Evolutionary conservation across 495 filamentous ascomycete species (phyloP), one percentile per base, ranked within the genome.

Genomic region (Aspergillus asperescens): DNA sequence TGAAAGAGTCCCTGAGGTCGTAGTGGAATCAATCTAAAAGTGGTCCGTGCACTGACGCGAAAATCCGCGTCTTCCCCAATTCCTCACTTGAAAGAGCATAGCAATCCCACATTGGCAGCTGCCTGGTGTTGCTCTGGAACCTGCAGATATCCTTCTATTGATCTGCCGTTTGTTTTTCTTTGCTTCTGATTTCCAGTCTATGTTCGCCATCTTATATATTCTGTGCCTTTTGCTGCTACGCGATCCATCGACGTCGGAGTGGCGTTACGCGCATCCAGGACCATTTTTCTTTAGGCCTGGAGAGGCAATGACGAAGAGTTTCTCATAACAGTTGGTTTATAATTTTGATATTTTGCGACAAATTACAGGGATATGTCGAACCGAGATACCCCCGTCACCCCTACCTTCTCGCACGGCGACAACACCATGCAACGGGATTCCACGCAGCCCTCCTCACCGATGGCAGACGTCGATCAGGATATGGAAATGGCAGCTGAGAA

Each of bases 361-460:
- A 32, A n/a, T 8, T 2, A 44, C 7, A 35, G 28, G 7, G 18
- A 35, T 28, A 69, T 70, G 62, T 74, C 71, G 15, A 60, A 62
- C 3, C 61, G 64, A 19, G 69, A 67, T 16, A 71, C 70, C n/a
- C 66, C 69, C 5, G 52, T 56, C 6, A 72, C 69, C 2, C 52
- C 58, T 7, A 59, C 66, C 12, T 69, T 69, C 20, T 74, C 69
- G 2, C 57, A 56, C 45, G 59, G 55, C 34, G 67, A 62, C 5
- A 64, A 53, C 32, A 20, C 64, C n/a, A 43, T 46, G 15, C 64
- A 61, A 27, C 63, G 61, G 10, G 58, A 68, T 18, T 78, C 77
- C 1, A 77, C 74, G 24, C 65, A 63, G 16, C 67, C 76, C 2
- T 78, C 76, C 1, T 74, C 76, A 5, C 73, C 75, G 10, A 57